Conservation (phyloP, 306 rosid genomes). For the Gynostemma pentaphyllum region DNA sequence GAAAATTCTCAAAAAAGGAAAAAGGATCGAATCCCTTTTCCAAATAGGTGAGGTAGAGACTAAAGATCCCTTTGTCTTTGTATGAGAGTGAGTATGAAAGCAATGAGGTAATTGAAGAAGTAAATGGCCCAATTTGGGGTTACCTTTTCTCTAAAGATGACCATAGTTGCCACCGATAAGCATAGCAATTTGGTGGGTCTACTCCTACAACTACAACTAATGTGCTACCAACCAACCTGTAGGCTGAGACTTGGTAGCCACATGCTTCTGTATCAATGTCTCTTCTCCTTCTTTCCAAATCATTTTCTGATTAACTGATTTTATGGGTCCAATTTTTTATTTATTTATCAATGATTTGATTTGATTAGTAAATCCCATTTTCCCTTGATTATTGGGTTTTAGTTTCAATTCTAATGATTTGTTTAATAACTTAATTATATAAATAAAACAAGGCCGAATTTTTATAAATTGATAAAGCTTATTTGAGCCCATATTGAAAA, state of each 20-base stretch:
- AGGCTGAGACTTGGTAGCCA: conserved; percentile 27
- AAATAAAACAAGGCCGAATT: no score
- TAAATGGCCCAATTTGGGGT: not conserved
- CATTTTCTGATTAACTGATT: not conserved
- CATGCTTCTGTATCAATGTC: conserved; percentile 21
- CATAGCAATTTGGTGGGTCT: conserved; percentile 30
- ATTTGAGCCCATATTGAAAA: no score
- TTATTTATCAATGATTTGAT: not conserved
- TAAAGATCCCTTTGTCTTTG: no score
- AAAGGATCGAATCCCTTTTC: no score
- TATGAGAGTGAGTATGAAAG: no score
- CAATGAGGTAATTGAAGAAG: no score
- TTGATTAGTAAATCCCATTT: not conserved
- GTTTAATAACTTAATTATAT: not conserved
- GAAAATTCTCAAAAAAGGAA: no score
- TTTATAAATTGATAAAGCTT: no score
- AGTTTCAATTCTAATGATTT: not conserved
- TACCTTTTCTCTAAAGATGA: not conserved
- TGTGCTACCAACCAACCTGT: conserved; percentile 39
- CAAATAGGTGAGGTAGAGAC: no score
- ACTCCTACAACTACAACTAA: conserved; percentile 7
- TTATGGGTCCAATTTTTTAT: not conserved
- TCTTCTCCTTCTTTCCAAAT: not conserved
- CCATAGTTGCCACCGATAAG: not conserved
- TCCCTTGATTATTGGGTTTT: not conserved